Conservation (phyloP, 2,329 filamentous ascomycete genomes). For the Ascochyta viciae-villosae region DNA sequence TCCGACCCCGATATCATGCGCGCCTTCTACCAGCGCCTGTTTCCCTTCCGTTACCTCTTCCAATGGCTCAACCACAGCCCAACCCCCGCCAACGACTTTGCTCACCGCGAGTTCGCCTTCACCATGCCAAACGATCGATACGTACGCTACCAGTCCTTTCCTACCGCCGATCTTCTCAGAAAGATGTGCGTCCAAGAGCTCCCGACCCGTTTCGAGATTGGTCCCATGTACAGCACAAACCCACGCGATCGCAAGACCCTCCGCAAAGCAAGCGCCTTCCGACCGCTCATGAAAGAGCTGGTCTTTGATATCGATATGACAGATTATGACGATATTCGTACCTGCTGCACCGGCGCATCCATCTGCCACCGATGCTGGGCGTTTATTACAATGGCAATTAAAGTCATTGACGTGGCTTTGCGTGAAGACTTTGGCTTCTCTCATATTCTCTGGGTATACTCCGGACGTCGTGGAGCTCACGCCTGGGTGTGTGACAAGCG, state of each 20-base stretch:
- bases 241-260: constrained; percentile 91
- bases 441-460: constrained; percentile 99
- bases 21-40: constrained; percentile 93
- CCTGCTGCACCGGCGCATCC: constrained; percentile 90
- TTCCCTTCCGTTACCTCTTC: constrained; percentile 93
- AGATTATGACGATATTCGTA: constrained; percentile 96
- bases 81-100: constrained; percentile 84
- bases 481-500: constrained; percentile 96
- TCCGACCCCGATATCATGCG: constrained; percentile 87
- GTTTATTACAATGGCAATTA: constrained; percentile 98
- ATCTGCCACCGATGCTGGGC: constrained; percentile 96
- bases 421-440: constrained; percentile 95
- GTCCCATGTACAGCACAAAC: constrained; percentile 94
- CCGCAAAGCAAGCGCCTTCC: constrained; percentile 80
- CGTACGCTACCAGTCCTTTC: constrained; percentile 85
- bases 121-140: constrained; percentile 93
- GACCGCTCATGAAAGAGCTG: constrained; percentile 87
- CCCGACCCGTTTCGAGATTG: constrained; percentile 96
- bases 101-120: constrained; percentile 93
- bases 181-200: constrained; percentile 90
- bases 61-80: constrained; percentile 98
- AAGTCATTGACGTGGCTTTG: constrained; percentile 85
- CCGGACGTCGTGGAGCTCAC: constrained; percentile 93
- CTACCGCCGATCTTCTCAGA: constrained; percentile 74
- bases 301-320: constrained; percentile 99